These are phyloP conservation scores for Coemansia sp. DNA, from an alignment of 192 early-diverging fungal genomes.

Conservation along the genomic window DNA sequence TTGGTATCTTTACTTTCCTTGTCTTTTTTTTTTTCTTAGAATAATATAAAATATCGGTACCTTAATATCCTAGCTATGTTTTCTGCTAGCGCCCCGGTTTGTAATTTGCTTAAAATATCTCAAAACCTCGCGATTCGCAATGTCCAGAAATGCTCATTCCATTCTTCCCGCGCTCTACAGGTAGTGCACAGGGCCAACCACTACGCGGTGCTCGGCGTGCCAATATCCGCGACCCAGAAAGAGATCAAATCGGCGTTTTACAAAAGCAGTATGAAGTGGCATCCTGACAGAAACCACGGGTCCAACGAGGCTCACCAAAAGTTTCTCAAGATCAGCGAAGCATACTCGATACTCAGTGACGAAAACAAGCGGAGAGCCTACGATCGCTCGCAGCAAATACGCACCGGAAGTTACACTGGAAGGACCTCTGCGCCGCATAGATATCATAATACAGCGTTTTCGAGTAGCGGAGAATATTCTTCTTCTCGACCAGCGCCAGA, in stretches of 20 bases:
- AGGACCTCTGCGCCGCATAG: slow-evolving; percentile 11
- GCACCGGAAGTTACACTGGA: slow-evolving; percentile 5
- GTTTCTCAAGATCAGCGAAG: slow-evolving; percentile 84
- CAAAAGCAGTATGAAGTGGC: slow-evolving; percentile 65
- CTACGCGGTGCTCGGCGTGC: slow-evolving; percentile 39
- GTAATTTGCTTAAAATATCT: background rate
- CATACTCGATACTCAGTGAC: slow-evolving; percentile 77
- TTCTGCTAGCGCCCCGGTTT: background rate
- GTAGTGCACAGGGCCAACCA: slow-evolving; percentile 40
- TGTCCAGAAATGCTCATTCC: slow-evolving; percentile 10
- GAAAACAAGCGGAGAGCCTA: slow-evolving; percentile 73
- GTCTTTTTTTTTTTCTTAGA: background rate
- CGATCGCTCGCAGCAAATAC: slow-evolving; percentile 60
- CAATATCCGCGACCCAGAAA: slow-evolving; percentile 17
- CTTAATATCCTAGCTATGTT: background rate
- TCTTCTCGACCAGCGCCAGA: slow-evolving; percentile 18
- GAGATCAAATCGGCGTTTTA: slow-evolving; percentile 54
- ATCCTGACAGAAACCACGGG: slow-evolving; percentile 76
- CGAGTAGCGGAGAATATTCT: slow-evolving; percentile 45
- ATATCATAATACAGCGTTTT: slow-evolving; percentile 39
- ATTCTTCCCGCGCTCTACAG: slow-evolving; percentile 3
- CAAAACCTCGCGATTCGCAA: background rate
- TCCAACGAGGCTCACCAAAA: slow-evolving; percentile 64
- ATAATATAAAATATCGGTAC: background rate
- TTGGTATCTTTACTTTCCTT: background rate